Evolutionary conservation across 495 filamentous ascomycete genomes (phyloP).

Genomic region (Aspergillus saccharolyticus): DNA sequence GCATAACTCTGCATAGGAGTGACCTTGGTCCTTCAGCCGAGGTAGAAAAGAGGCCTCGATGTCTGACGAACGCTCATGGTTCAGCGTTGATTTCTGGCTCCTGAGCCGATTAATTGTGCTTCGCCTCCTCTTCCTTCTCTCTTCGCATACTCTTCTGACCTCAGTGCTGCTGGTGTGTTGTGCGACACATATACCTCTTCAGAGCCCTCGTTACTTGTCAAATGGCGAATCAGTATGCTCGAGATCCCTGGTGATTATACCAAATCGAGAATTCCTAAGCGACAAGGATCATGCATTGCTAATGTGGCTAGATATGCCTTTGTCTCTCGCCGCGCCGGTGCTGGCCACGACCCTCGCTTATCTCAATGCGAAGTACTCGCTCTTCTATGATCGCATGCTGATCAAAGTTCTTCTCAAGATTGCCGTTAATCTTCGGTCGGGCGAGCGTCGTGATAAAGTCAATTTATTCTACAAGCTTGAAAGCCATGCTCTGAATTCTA

Average conservation of each 20-base stretch:
- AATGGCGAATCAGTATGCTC: not conserved
- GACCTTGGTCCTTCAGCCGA: not conserved
- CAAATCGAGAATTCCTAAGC: not conserved
- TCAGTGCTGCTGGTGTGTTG: not conserved
- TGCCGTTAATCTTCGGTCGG: constrained; percentile 32
- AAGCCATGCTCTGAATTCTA: constrained; percentile 52
- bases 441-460: constrained; percentile 52
- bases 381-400: constrained; percentile 61
- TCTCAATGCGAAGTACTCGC: constrained; percentile 65
- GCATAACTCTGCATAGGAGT: not conserved
- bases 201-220: not conserved
- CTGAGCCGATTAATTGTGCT: not conserved
- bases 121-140: not conserved
- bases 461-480: constrained; percentile 83
- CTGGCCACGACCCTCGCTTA: constrained; percentile 69
- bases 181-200: not conserved
- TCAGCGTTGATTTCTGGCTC: not conserved
- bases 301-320: constrained; percentile 29
- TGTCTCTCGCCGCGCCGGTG: constrained; percentile 56
- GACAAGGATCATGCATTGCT: not conserved
- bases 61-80: not conserved
- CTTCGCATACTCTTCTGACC: not conserved
- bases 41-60: not conserved
- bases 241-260: constrained; percentile 15
- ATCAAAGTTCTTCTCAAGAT: constrained; percentile 46